Base-by-base conservation (phyloP, 371 early-diverging fungal species). In the Chytridium lagenaria region DNA sequence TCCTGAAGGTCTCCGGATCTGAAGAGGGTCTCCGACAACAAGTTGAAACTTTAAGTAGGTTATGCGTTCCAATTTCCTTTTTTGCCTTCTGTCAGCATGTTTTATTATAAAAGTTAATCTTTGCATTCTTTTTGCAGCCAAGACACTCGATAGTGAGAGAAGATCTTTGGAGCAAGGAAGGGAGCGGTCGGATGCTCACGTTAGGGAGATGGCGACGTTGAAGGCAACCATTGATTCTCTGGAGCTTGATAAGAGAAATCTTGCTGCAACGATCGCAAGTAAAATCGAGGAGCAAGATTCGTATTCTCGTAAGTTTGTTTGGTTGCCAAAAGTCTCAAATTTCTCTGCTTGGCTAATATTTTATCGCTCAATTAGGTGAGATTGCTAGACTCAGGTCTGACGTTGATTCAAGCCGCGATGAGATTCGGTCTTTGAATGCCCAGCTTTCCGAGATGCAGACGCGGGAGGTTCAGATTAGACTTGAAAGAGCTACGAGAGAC, bases 211-310 rank as follows among this genome's bases (percentile, higher is more conserved):
- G 23, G 44, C 69, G 12, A 30, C 64, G 16, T 38, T 75, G 51
- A 70, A 75, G 39, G 34, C 73, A 5, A 52, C 52, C 1, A 39
- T 77, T 0, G 57, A 37, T 28, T 36, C 49, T 3, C 36, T 74
- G 23, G 77, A 78, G 55, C 5, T 65, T n/a, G 78, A 81, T 30
- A 81, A 81, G 50, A 70, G 77, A 2, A 76, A 81, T 50, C 67
- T 81, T 39, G 52, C 73, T 0, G 34, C 68, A n/a, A 39, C 78
- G n/a, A 36, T 81, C 1, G 63, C 69, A 23, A 67, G 51, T 30
- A 67, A 72, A 50, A 50, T 73, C n/a, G 72, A 74, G 38, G 81
- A 78, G 51, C 73, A 68, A 22, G 77, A 73, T 3, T 63, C 71
- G 3, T 50, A 76, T 30, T 23, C 22, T 23, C 74, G 74, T 78